Evolutionary conservation across 345 rosid genomes (phyloP), one percentile per base, ranked within the genome.

Genomic region (Corchorus capsularis): DNA sequence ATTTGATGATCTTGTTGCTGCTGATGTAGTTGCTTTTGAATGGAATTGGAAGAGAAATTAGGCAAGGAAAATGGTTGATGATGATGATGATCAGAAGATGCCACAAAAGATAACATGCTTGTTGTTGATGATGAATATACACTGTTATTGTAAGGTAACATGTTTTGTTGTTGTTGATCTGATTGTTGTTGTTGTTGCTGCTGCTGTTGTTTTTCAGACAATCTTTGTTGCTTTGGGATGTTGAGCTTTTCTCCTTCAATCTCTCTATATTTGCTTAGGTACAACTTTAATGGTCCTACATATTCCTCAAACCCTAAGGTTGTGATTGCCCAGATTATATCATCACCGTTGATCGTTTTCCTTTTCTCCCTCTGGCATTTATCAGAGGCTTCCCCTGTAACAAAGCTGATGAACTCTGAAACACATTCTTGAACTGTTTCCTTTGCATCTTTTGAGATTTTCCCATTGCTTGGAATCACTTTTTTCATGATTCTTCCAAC

Each of bases 401-500:
- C 88, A 15, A 91, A 91, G 80, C 95, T 91, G 4, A 91, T 89
- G 85, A 91, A 89, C 85, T 89, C 93, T 0, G 93, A 91, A 4
- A 91, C 92, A 34, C 93, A 91, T 86, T 91, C 96, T 71, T 91
- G 92, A 49, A 89, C 91, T 13, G 93, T 89, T 76, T 88, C 96
- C 69, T 91, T 91, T 0, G 92, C 92, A 11, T 91, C 93, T 73
- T 91, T 91, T 0, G 96, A 89, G 77, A 91, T 91, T 71, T 88
- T 91, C 11, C 92, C 93, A 4, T 87, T 91, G 46, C 76, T 82
- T 0, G 93, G 93, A 53, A 91, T 86, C 71, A 86, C 89, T 41
- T 91, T 91, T 63, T 91, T 91, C 93, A 89, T 91, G 62, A 91
- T 91, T 71, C 96, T 88, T 6, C 96, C 93, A 20, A 89, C 94